Percentiles rank a stretch among this genome's conserved stretches.
Conservation (phyloP, 108 stramenopile species). For the Conticribra guillardii region DNA sequence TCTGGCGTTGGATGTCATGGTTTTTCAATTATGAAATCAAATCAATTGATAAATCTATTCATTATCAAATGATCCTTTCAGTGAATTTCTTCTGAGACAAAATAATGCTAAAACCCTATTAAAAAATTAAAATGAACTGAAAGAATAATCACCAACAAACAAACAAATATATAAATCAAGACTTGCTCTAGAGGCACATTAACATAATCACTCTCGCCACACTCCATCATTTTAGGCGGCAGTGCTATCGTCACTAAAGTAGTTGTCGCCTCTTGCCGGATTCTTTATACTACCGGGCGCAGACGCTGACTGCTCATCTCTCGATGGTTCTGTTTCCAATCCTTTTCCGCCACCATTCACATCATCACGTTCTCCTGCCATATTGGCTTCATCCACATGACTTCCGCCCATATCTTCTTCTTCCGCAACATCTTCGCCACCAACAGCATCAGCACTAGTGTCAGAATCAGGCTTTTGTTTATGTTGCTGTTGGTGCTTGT, state of each 20-base stretch:
- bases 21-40: too few relatives aligned
- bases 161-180: not conserved
- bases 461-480: conserved; percentile 3
- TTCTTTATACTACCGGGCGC: not conserved
- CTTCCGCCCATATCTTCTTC: too few relatives aligned
- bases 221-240: not conserved
- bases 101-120: too few relatives aligned
- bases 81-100: not conserved
- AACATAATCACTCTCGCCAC: not conserved
- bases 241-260: conserved; percentile 8
- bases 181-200: not conserved
- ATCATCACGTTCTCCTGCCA: not conserved
- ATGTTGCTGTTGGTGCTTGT: conserved; percentile 22
- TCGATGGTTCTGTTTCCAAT: not conserved
- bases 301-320: not conserved
- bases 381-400: too few relatives aligned
- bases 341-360: not conserved
- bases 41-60: too few relatives aligned
- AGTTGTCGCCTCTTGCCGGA: not conserved
- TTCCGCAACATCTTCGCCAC: conserved; percentile 7
- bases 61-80: too few relatives aligned
- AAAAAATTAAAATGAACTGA: too few relatives aligned
- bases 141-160: not conserved
- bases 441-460: not conserved
- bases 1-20: too few relatives aligned